These are phyloP conservation scores for Neofusicoccum sp. DNA, from an alignment of 2,329 filamentous ascomycete species.

Conservation along the genomic window DNA sequence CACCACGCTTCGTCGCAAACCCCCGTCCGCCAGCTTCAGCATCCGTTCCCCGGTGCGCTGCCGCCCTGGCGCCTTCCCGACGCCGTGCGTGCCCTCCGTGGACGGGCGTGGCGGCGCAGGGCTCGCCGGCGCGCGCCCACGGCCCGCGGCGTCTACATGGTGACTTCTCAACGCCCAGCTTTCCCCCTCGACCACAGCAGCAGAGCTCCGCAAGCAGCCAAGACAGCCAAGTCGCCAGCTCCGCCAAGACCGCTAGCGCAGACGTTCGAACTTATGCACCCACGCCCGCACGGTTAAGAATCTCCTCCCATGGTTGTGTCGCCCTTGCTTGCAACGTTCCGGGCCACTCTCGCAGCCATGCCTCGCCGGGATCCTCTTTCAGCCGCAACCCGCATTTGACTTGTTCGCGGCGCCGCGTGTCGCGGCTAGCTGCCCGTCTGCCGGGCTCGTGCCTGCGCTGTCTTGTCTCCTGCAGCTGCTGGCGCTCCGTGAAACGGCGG, in stretches of 20 bases:
- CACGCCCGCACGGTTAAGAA: not conserved
- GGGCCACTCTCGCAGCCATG: too few relatives aligned
- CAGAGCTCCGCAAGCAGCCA: not conserved
- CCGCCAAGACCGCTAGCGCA: slow-evolving; percentile 15
- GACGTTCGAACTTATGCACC: slow-evolving; percentile 17
- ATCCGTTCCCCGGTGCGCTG: too few relatives aligned
- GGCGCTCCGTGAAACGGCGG: too few relatives aligned
- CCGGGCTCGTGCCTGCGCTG: too few relatives aligned
- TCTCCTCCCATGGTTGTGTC: not conserved
- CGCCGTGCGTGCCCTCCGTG: not conserved
- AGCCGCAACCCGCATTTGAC: too few relatives aligned
- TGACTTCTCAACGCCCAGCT: not conserved
- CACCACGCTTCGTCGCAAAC: too few relatives aligned
- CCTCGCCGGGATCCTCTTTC: too few relatives aligned
- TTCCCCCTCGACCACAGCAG: not conserved
- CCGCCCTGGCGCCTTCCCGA: not conserved
- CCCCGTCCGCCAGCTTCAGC: too few relatives aligned
- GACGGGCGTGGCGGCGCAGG: not conserved
- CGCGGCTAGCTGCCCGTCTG: too few relatives aligned
- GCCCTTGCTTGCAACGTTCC: not conserved
- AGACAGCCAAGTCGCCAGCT: slow-evolving; percentile 7
- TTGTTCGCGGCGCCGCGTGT: too few relatives aligned
- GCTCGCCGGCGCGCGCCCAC: not conserved
- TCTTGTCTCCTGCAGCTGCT: too few relatives aligned
- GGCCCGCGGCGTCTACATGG: not conserved